phyloP scores from a whole-genome alignment of 139 green algal species.

The Edaphochlamys debaryana region DNA sequence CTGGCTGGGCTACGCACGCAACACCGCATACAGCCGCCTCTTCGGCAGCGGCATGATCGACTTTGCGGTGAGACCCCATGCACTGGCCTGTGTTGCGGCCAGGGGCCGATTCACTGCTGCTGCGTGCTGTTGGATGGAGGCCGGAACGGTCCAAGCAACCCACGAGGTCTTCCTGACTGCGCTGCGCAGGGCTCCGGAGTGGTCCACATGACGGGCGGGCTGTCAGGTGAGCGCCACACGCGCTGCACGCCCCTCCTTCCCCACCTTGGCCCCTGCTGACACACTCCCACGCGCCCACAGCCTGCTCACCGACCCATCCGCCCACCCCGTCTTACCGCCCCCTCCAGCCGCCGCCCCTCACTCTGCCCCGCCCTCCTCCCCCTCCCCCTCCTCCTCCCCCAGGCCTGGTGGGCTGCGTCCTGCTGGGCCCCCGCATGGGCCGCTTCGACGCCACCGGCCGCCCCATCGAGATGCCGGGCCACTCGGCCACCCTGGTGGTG shows the following conservation, averaged over 20 bases:
- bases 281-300: too few relatives aligned
- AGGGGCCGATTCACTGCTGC: too few relatives aligned
- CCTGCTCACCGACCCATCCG: too few relatives aligned
- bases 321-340: too few relatives aligned
- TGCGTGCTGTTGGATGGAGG: too few relatives aligned
- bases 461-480: constrained; percentile 68
- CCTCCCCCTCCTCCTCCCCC: neutral
- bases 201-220: constrained; percentile 85
- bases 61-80: constrained; percentile 75
- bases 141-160: too few relatives aligned
- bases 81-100: too few relatives aligned
- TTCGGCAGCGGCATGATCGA: constrained; percentile 80
- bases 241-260: too few relatives aligned
- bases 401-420: constrained; percentile 72
- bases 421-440: constrained; percentile 91
- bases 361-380: too few relatives aligned
- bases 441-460: constrained; percentile 88
- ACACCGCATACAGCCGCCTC: constrained; percentile 33
- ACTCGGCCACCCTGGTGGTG: constrained; percentile 68
- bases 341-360: too few relatives aligned
- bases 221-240: constrained; percentile 50
- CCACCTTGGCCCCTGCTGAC: too few relatives aligned
- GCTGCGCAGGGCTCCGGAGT: constrained; percentile 51
- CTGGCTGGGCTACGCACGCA: constrained; percentile 69
- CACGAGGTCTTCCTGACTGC: too few relatives aligned